phyloP scores from a whole-genome alignment of 2,329 filamentous ascomycete genomes.

The Cladophialophora exuberans region DNA sequence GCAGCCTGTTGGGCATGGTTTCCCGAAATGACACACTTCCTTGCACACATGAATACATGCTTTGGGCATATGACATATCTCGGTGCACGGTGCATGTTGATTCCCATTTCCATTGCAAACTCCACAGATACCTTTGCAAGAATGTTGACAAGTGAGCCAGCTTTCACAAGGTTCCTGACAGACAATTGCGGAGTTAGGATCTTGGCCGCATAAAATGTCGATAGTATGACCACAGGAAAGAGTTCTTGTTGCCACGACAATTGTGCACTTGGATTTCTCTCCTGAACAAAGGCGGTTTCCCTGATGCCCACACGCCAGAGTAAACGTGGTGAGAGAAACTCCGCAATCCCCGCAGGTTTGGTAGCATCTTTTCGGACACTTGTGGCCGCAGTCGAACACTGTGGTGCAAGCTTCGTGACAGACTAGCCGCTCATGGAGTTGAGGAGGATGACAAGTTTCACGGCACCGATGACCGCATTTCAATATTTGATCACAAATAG shows the following conservation, averaged over 20 bases:
- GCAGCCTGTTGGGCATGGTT: slow-evolving; percentile 29
- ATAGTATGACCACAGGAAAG: slow-evolving; percentile 31
- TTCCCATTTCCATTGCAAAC: slow-evolving; percentile 3
- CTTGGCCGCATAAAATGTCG: slow-evolving; percentile 24
- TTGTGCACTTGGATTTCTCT: slow-evolving; percentile 20
- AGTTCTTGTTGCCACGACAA: slow-evolving; percentile 11
- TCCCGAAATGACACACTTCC: slow-evolving; percentile 26
- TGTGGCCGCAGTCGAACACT: slow-evolving; percentile 28
- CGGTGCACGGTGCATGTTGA: slow-evolving; percentile 15
- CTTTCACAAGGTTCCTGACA: slow-evolving; percentile 21
- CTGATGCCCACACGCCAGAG: slow-evolving; percentile 31
- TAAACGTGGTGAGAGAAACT: slow-evolving; percentile 6
- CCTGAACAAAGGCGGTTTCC: slow-evolving; percentile 29
- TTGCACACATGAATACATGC: slow-evolving; percentile 29
- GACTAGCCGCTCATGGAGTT: slow-evolving; percentile 28
- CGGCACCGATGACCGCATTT: slow-evolving; percentile 35
- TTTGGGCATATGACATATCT: slow-evolving; percentile 16
- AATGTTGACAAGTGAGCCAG: slow-evolving; percentile 30
- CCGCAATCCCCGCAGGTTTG: slow-evolving; percentile 30
- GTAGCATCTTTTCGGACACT: slow-evolving; percentile 29
- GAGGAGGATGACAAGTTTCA: slow-evolving; percentile 30
- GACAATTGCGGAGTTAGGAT: slow-evolving; percentile 11
- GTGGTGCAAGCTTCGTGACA: slow-evolving; percentile 30
- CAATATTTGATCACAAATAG: slow-evolving; percentile 30
- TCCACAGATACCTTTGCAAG: slow-evolving; percentile 23